Evolutionary conservation across 139 green algal genomes (phyloP), one percentile per base, ranked within the genome.

Genomic region (Micractinium sp.): DNA sequence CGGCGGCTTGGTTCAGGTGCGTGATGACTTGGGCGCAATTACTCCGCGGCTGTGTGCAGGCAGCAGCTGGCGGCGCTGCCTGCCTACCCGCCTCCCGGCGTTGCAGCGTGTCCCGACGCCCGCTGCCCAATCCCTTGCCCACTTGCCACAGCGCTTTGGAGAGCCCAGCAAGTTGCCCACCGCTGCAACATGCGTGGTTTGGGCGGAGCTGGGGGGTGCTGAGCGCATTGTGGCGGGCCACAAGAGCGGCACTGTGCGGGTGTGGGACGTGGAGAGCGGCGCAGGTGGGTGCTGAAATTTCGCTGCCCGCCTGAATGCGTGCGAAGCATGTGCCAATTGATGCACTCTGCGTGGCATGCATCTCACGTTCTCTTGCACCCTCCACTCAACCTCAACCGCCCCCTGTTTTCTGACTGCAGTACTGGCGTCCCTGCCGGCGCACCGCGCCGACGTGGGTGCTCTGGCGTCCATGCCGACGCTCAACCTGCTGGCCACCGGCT

Each of bases 401-500:
- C 47, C 47, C 47, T 9, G 20, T 39, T 53, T 27, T 5, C 82
- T 31, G 35, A 0, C 23, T 84, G 74, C 86, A 89, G 86, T 89
- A 25, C 35, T 89, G n/a, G 36, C n/a, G 15, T 31, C 33, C 19
- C 60, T 85, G 23, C 35, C 29, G 60, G 86, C 73, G 1, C 86
- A 89, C 60, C 56, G 77, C 31, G 61, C 56, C 7, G 86, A 71
- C 18, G 47, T 82, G 29, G 29, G 29, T 4, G 38, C 35, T 19
- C 56, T 89, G 56, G 60, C 73, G 33, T 60, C 22, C 60, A 66
- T 74, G 36, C 27, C 12, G 12, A 36, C 38, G 23, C 35, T 66
- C 5, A 3, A 35, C 38, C 35, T 85, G 86, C 75, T 89, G 47
- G 86, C 76, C 36, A 78, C 86, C 38, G 86, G 86, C 75, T 85